These are phyloP conservation scores for Bruguiera hainesii DNA, from an alignment of 441 rosid species.

Conservation along the genomic window DNA sequence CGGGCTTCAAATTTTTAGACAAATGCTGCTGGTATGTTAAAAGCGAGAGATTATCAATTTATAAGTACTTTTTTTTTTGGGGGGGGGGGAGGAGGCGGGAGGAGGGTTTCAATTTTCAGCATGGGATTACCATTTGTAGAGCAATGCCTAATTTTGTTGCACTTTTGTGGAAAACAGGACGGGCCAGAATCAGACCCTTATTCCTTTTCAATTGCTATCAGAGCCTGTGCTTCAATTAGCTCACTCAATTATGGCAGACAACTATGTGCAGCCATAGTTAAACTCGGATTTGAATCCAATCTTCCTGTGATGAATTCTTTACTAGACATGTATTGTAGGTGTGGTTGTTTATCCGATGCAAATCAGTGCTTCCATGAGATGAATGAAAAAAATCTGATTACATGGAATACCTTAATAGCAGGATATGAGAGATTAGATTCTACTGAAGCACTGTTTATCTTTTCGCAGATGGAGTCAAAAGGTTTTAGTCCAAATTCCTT, in stretches of 20 bases:
- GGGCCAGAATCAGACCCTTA: conserved; percentile 56
- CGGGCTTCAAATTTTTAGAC: conserved; percentile 56
- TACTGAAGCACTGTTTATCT: conserved; percentile 50
- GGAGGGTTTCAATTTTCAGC: background rate
- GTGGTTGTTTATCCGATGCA: conserved; percentile 59
- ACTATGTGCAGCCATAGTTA: conserved; percentile 54
- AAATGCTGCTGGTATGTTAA: conserved; percentile 61
- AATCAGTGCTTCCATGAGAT: conserved; percentile 62
- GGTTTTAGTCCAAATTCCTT: conserved; percentile 72
- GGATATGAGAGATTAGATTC: conserved; percentile 69
- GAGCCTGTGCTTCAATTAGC: conserved; percentile 76
- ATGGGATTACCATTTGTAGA: background rate
- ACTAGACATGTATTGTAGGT: conserved; percentile 85
- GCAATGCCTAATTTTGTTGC: conserved; percentile 12
- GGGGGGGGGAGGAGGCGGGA: too few species aligned
- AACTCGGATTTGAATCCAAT: conserved; percentile 61
- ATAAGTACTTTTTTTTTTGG: background rate
- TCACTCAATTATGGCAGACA: conserved; percentile 55
- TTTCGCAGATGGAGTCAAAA: conserved; percentile 55
- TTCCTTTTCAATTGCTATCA: conserved; percentile 73
- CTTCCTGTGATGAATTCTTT: conserved; percentile 85
- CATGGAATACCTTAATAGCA: conserved; percentile 85
- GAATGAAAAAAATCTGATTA: conserved; percentile 61
- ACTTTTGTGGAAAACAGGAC: conserved; percentile 44
- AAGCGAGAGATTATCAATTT: background rate